Percentiles rank a stretch among this genome's conserved stretches.
Evolutionary conservation across 2,329 filamentous ascomycete species (phyloP).

Genomic region (Xylariaceae sp.): DNA sequence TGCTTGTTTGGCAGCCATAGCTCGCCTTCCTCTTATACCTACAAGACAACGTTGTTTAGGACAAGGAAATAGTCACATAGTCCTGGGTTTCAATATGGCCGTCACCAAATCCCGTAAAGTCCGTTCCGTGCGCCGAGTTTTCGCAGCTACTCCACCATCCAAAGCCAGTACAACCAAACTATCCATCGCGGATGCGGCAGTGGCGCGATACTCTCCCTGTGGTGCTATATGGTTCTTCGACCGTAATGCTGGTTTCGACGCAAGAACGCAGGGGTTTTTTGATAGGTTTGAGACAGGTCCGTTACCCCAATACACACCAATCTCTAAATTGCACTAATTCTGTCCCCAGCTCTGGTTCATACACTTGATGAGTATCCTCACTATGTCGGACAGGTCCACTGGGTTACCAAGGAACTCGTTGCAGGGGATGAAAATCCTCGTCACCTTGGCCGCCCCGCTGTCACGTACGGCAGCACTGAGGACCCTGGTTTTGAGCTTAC

Average conservation of each 20-base stretch:
- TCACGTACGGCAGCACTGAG: slow-evolving; percentile 33
- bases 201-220: slow-evolving; percentile 39
- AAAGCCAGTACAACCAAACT: slow-evolving; percentile 24
- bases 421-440: slow-evolving; percentile 16
- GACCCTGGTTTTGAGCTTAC: slow-evolving; percentile 44
- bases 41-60: too few species aligned
- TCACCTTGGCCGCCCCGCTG: slow-evolving; percentile 34
- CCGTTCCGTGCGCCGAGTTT: slow-evolving; percentile 18
- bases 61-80: too few species aligned
- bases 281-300: slow-evolving; percentile 18
- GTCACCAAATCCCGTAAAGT: background rate
- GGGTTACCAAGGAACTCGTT: slow-evolving; percentile 30
- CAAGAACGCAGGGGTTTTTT: slow-evolving; percentile 16
- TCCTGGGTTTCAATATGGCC: background rate
- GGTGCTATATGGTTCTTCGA: slow-evolving; percentile 45
- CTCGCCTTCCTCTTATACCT: too few species aligned
- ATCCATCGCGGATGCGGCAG: slow-evolving; percentile 43
- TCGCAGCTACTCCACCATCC: slow-evolving; percentile 9
- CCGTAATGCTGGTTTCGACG: slow-evolving; percentile 16
- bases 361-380: slow-evolving; percentile 41
- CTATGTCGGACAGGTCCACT: slow-evolving; percentile 40
- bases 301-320: background rate
- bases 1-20: too few species aligned
- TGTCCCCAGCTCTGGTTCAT: slow-evolving; percentile 28
- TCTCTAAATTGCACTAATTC: background rate